Base-by-base conservation (phyloP, 805 yeast genomes). In the Dipodascus geniculatus region DNA sequence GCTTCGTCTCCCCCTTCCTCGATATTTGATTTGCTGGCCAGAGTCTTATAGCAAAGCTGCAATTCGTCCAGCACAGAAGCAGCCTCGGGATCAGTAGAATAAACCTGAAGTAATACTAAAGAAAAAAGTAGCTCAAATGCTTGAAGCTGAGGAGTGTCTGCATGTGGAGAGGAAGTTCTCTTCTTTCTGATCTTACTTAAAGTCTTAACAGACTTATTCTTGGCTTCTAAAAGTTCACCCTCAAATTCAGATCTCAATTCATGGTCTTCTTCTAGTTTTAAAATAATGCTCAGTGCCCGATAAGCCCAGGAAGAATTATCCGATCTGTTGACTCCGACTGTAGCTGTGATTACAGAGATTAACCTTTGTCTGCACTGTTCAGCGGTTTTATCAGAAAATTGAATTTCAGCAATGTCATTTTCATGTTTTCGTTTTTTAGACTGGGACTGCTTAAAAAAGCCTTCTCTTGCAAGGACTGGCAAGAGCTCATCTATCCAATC, bases 111-210 rank as follows among this genome's bases (percentile, higher is more conserved):
- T 22, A 89, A 67, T 2, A 83, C 83, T 77, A 86, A 79, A 0
- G 96, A 83, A 54, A 86, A 78, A 48, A 91, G 71, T 38, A 87
- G 70, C 66, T 88, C 95, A 62, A 91, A 83, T 48, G 88, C 84
- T 55, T 71, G 70, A 57, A 82, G 64, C 59, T 79, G 77, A 55
- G 74, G 67, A 38, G 63, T 56, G 54, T 69, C 65, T 48, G 56
- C 68, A 48, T 68, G 72, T 2, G 68, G 63, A 24, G 71, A 64
- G 2, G 73, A 60, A 33, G 57, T 63, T 51, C 73, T 66, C 54
- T 69, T 65, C 23, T 68, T 63, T 56, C 68, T 65, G 22, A 80
- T 73, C 51, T 71, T 68, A 19, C 70, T 69, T 50, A 88, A 69
- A 1, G 77, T 68, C 16, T 71, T 70, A 42, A 80, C 63, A 2